Percentiles rank a stretch among this genome's conserved stretches.
These are phyloP conservation scores for Coemansia sp. DNA, from an alignment of 192 early-diverging fungal genomes.

Conservation along the genomic window DNA sequence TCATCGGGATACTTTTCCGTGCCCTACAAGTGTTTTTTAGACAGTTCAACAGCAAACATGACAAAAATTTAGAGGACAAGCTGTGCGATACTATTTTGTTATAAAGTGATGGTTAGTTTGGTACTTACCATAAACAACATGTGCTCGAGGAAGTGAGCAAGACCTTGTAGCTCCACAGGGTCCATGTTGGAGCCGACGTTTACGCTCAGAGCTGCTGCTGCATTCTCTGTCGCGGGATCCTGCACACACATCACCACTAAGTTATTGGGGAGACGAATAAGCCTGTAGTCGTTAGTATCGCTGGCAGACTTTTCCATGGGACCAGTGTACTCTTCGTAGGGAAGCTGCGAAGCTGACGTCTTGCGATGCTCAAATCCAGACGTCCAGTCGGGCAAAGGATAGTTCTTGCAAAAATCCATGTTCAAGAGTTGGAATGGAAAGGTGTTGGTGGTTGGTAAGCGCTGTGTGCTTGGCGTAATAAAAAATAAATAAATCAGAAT, in stretches of 20 bases:
- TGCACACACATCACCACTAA: too few species aligned
- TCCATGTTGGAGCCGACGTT: conserved; percentile 61
- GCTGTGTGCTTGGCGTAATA: neutral
- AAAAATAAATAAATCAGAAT: neutral
- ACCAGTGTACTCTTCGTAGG: conserved; percentile 5
- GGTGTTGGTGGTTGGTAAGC: neutral
- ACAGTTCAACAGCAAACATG: neutral
- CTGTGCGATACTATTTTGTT: neutral
- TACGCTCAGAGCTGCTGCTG: conserved; percentile 59
- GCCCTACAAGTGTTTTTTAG: conserved; percentile 36
- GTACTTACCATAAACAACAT: conserved; percentile 56
- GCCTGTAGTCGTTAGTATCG: too few species aligned
- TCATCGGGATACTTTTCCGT: conserved; percentile 68
- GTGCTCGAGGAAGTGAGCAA: conserved; percentile 30
- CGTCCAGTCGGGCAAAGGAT: neutral
- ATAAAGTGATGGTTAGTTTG: neutral
- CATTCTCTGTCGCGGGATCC: conserved; percentile 37
- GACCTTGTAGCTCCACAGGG: conserved; percentile 58
- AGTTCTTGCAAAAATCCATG: neutral
- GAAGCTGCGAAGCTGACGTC: neutral
- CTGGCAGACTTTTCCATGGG: neutral
- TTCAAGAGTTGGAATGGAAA: neutral
- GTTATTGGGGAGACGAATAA: too few species aligned
- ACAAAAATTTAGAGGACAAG: neutral
- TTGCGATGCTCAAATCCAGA: neutral